Evolutionary conservation across 768 basidiomycete genomes (phyloP).

Genomic region (Steccherinum ochraceum): DNA sequence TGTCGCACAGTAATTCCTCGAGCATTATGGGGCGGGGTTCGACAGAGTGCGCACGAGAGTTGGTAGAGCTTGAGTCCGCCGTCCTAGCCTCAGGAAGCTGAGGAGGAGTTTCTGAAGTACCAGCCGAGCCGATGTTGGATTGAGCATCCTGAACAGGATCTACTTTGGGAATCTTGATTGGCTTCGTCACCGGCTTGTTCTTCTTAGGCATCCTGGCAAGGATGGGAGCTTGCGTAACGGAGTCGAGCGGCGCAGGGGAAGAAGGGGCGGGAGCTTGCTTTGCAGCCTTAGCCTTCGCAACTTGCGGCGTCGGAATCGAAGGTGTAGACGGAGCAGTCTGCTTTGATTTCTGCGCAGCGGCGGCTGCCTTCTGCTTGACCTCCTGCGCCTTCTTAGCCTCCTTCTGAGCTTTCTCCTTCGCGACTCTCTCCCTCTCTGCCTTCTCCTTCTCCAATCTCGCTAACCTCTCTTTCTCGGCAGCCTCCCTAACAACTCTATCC

Average conservation of each 20-base stretch:
- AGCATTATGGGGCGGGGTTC: slow-evolving; percentile 50
- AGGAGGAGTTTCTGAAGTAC: slow-evolving; percentile 40
- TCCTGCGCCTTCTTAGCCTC: slow-evolving; percentile 24
- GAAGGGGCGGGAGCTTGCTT: slow-evolving; percentile 19
- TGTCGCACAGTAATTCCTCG: slow-evolving; percentile 61
- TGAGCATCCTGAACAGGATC: slow-evolving; percentile 41
- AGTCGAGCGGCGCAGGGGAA: slow-evolving; percentile 14
- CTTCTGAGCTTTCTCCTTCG: slow-evolving; percentile 23
- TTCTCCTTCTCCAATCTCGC: slow-evolving; percentile 33
- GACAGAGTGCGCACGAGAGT: slow-evolving; percentile 57
- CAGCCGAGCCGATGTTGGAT: slow-evolving; percentile 36
- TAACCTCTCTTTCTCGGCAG: slow-evolving; percentile 31
- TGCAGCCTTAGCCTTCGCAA: slow-evolving; percentile 17
- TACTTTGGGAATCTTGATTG: slow-evolving; percentile 55
- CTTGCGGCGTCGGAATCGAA: slow-evolving; percentile 12
- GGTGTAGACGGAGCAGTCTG: slow-evolving; percentile 1
- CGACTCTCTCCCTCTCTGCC: slow-evolving; percentile 26
- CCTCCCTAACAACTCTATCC: slow-evolving; percentile 32
- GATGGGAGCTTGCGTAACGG: slow-evolving; percentile 59
- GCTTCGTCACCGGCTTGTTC: slow-evolving; percentile 58
- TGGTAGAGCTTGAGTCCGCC: slow-evolving; percentile 43
- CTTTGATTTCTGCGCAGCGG: slow-evolving; percentile 1
- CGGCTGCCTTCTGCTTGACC: slow-evolving; percentile 11
- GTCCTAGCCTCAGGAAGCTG: slow-evolving; percentile 28
- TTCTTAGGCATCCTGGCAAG: slow-evolving; percentile 84